Evolutionary conservation across 2,329 filamentous ascomycete genomes (phyloP), one percentile per base, ranked within the genome.

Genomic region (Helotiales sp.): DNA sequence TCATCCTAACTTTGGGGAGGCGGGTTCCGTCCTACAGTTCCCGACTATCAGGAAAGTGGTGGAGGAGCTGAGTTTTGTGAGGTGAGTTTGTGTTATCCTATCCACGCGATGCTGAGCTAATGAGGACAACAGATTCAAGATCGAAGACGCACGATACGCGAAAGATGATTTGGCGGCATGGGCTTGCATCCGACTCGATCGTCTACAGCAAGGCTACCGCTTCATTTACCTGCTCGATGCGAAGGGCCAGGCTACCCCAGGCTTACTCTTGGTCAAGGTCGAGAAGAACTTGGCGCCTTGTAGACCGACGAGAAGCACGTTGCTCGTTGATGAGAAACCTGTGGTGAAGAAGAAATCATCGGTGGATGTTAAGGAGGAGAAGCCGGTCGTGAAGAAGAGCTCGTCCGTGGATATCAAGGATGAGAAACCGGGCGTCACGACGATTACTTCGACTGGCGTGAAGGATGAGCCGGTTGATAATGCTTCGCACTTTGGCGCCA

Each of bases 161-260:
- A 85, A 86, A 69, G 93, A 98, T 75, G 86, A 91, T 67, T 79
- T 97, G 65, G 90, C 93, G 11, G 93, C 91, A 2, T 98, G 96
- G 96, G 89, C 92, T 1, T 97, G 93, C 75, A 89, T 97, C 73
- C 86, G 93, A 45, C 86, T 98, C 24, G 93, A 97, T 79, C 86
- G 93, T 7, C 79, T 97, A 67, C 87, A 88, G 68, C 81, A 86
- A 37, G 95, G 96, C 0, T 91, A 92, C 72, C 85, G 93, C 11
- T 88, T 97, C 71, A 83, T 98, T 64, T 91, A 90, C 73, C 80
- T 98, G 66, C 83, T 91, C 70, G 89, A 97, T 76, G 82, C 84
- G 28, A 85, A 89, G 69, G 93, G 93, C 0, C 81, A 83, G 32
- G 79, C 87, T 65, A 91, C 87, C 2, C 85, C 87, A 24, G 93